Base-by-base conservation (phyloP, 257 asterid species). In the Ajuga chamaepitys region DNA sequence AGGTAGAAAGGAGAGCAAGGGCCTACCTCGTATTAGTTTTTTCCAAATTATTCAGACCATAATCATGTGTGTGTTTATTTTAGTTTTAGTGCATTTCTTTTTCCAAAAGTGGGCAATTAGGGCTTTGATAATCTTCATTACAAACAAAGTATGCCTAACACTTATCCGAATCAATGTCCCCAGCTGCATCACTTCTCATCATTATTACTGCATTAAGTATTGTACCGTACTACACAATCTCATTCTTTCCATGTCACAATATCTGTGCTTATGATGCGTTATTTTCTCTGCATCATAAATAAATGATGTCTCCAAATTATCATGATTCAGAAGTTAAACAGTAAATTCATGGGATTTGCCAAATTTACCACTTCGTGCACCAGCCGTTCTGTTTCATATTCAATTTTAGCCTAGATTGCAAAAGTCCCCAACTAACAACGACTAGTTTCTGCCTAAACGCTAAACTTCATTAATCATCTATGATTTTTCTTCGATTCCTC, bases 1-100 rank as follows among this genome's bases (percentile, higher is more conserved):
- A 51, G 46, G 55, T 62, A 40, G 51, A 57, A 62, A 56, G 28
- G 54, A 24, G 25, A 58, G 50, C 12, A 3, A 66, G 44, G 66
- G 34, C 50, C 60, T 59, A 66, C 69, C 54, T 59, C 17, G 9
- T 67, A 28, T 51, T 22, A 10, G 25, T 28, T 67, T 8, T 50
- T 32, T 53, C 58, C 17, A 28, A 63, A 45, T 21, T 61, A 18
- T 20, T 21, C 16, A 25, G 7, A 50, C 45, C 20, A 50, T 37
- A 46, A 53, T 73, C 42, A 12, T 30, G 26, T 12, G 12, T 10
- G 17, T 18, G 12, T 60, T 51, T 59, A 24, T 54, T 74, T 40
- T 38, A 40, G 32, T 56, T 32, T 20, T 7, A 42, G 58, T 28
- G 47, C 56, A 3, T 53, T 52, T 10, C 5, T 21, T 58, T 47